phyloP scores from a whole-genome alignment of 176 grass and related monocot species.

The Eleusine coracana region DNA sequence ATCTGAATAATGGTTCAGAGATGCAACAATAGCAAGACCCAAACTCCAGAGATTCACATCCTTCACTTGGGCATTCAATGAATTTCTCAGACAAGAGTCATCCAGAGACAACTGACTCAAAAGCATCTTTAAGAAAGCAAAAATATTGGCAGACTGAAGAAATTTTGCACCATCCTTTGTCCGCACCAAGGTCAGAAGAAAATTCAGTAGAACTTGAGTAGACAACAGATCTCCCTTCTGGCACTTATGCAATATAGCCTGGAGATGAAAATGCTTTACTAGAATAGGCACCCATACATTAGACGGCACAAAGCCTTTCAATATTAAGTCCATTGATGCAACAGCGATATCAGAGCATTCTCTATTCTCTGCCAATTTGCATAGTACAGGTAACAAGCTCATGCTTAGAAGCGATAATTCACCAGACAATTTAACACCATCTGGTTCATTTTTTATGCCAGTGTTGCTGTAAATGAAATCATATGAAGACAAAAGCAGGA shows the following conservation, averaged over 20 bases:
- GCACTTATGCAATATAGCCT: conserved; percentile 67
- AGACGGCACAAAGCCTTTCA: conserved; percentile 62
- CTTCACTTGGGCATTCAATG: conserved; percentile 47
- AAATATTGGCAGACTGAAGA: conserved; percentile 74
- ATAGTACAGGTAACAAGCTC: conserved; percentile 76
- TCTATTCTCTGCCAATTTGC: conserved; percentile 71
- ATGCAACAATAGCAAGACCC: conserved; percentile 66
- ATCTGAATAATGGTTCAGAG: conserved; percentile 70
- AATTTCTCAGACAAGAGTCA: conserved; percentile 53
- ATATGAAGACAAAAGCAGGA: conserved; percentile 61
- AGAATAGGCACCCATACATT: conserved; percentile 69
- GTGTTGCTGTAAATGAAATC: conserved; percentile 48
- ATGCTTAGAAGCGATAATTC: conserved; percentile 57
- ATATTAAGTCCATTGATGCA: conserved; percentile 78
- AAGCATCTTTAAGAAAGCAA: conserved; percentile 70
- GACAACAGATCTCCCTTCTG: conserved; percentile 50
- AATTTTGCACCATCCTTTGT: conserved; percentile 90
- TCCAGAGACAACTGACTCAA: conserved; percentile 57
- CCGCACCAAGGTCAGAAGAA: conserved; percentile 77
- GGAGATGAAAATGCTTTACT: conserved; percentile 76
- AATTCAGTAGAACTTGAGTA: conserved; percentile 68
- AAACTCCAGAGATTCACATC: conserved; percentile 68
- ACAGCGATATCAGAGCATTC: conserved; percentile 70
- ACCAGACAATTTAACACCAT: conserved; percentile 56
- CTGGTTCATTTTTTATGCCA: conserved; percentile 48